These are phyloP conservation scores for Globisporangium perplexum DNA, from an alignment of 352 stramenopile genomes.

Conservation along the genomic window DNA sequence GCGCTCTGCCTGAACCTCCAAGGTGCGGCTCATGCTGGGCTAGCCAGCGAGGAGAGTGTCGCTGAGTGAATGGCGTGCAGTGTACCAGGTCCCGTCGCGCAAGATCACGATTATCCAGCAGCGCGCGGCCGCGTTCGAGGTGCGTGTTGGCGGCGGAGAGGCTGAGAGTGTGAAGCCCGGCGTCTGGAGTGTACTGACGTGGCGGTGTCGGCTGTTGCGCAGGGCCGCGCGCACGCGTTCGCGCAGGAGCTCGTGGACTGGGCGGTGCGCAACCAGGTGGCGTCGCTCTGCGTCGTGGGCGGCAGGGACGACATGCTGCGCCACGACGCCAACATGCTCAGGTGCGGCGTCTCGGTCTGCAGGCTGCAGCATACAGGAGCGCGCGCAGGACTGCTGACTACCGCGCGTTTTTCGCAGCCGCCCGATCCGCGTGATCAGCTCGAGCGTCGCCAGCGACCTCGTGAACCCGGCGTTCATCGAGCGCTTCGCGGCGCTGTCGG, in stretches of 20 bases:
- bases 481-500: constrained; percentile 30
- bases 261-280: constrained; percentile 32
- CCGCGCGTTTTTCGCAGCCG: constrained; percentile 22
- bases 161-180: background rate
- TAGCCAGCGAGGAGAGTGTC: too few species aligned
- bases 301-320: constrained; percentile 80
- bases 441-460: constrained; percentile 17
- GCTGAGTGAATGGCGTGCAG: constrained; percentile 14
- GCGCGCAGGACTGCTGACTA: too few species aligned
- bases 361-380: background rate
- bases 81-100: constrained; percentile 54
- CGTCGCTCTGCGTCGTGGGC: constrained; percentile 46
- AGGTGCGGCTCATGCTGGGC: constrained; percentile 31
- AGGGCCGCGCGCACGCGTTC: constrained; percentile 54
- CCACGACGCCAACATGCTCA: constrained; percentile 70
- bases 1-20: constrained; percentile 73
- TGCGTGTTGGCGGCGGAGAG: constrained; percentile 12
- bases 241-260: constrained; percentile 50
- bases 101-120: constrained; percentile 78
- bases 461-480: constrained; percentile 30
- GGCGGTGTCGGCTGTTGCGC: background rate
- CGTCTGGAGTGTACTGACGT: too few species aligned
- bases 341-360: constrained; percentile 4
- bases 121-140: constrained; percentile 42
- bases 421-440: constrained; percentile 52